Evolutionary conservation across 2,329 filamentous ascomycete genomes (phyloP).

Genomic region (Didymella glomerata): DNA sequence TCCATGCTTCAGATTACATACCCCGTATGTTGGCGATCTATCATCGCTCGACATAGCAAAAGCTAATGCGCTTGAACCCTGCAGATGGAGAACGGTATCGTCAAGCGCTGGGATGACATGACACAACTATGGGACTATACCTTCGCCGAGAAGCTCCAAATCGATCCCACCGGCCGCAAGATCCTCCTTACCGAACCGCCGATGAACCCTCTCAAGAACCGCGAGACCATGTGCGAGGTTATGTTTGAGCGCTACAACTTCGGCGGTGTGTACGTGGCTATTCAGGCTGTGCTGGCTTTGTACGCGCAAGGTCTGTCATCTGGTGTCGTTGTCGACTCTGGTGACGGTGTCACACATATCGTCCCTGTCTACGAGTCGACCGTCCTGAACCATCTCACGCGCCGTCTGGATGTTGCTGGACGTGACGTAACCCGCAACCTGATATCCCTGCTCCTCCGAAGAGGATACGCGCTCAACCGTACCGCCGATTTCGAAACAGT

Average conservation of each 20-base stretch:
- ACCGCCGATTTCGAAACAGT: conserved; percentile 99
- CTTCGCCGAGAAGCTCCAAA: conserved; percentile 94
- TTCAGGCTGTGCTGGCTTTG: conserved; percentile 93
- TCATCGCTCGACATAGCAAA: conserved; percentile 24
- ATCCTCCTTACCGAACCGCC: conserved; percentile 97
- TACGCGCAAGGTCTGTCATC: conserved; percentile 86
- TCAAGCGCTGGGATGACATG: conserved; percentile 99
- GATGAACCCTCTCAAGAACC: conserved; percentile 96
- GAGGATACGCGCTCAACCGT: conserved; percentile 95
- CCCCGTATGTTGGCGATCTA: conserved; percentile 65
- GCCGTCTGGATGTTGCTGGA: conserved; percentile 91
- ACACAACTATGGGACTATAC: conserved; percentile 99
- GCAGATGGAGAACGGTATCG: conserved; percentile 98
- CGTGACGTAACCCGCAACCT: conserved; percentile 98
- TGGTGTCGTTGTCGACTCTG: conserved; percentile 99
- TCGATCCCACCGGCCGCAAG: conserved; percentile 91
- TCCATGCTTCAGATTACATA: conserved; percentile 99
- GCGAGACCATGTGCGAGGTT: conserved; percentile 97
- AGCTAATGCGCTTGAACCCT: conserved; percentile 40
- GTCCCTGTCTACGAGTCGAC: conserved; percentile 98
- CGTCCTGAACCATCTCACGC: conserved; percentile 95
- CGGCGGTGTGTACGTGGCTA: conserved; percentile 96
- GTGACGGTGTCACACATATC: conserved; percentile 97
- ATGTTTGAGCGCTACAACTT: conserved; percentile 99
- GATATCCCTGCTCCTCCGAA: conserved; percentile 89